Conservation (phyloP, 768 basidiomycete species). For the Amanita jacksonii region DNA sequence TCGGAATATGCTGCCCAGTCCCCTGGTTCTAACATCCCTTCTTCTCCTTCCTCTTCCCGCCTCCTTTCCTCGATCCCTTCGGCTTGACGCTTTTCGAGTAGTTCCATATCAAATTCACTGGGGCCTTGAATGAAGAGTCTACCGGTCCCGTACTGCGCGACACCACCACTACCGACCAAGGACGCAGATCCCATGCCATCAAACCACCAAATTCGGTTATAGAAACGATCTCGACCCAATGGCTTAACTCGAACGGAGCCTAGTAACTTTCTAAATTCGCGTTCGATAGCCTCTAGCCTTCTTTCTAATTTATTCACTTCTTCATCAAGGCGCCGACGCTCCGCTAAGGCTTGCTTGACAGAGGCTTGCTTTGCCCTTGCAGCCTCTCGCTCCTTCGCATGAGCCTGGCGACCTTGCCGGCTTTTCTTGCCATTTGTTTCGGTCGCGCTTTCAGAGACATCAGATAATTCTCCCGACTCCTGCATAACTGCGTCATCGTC, state of each 20-base stretch:
- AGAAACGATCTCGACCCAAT: slow-evolving; percentile 86
- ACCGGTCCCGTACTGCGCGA: slow-evolving; percentile 80
- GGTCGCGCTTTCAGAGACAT: slow-evolving; percentile 56
- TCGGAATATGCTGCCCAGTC: slow-evolving; percentile 93
- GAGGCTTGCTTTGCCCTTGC: slow-evolving; percentile 71
- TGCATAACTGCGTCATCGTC: slow-evolving; percentile 53
- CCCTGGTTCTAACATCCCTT: slow-evolving; percentile 57
- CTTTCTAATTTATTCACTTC: slow-evolving; percentile 79
- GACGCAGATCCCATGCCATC: slow-evolving; percentile 89
- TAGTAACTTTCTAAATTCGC: slow-evolving; percentile 86
- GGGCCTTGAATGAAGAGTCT: slow-evolving; percentile 91
- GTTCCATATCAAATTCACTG: slow-evolving; percentile 67
- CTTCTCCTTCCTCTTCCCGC: slow-evolving; percentile 71
- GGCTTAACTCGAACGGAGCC: slow-evolving; percentile 83
- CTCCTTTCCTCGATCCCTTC: slow-evolving; percentile 54
- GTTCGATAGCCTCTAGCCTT: slow-evolving; percentile 78
- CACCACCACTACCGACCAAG: slow-evolving; percentile 68
- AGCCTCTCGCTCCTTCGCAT: slow-evolving; percentile 75
- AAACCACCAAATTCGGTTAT: slow-evolving; percentile 97
- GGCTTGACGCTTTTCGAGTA: slow-evolving; percentile 50
- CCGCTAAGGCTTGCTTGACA: slow-evolving; percentile 72
- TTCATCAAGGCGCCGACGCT: slow-evolving; percentile 78
- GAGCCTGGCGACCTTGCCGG: slow-evolving; percentile 46
- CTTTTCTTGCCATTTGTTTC: slow-evolving; percentile 41
- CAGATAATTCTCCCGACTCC: slow-evolving; percentile 67